Evolutionary conservation across 352 stramenopile species (phyloP), one percentile per base, ranked within the genome.

Genomic region (Discostella stelligera): DNA sequence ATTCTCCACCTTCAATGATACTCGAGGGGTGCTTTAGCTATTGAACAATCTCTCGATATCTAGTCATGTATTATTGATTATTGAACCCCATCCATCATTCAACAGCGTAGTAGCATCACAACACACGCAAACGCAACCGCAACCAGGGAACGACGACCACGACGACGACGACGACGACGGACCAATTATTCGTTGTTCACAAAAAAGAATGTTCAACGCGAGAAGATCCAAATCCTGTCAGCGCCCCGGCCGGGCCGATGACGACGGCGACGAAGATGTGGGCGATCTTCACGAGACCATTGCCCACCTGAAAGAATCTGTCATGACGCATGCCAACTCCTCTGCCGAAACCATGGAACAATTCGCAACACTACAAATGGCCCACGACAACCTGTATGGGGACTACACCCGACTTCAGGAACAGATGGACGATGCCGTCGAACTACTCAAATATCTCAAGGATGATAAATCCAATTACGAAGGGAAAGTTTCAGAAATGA

Each of bases 371-470:
- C 59, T 80, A 13, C 58, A 74, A 59, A 74, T 66, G 18, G 66
- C 72, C 2, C 65, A 80, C 52, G 72, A 80, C 37, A 54, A 30
- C 14, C 44, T 80, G 13, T 75, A 62, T 16, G 16, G 30, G 2
- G 72, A 80, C 25, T 65, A 80, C 44, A 16, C 70, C 5, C 39
- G 39, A n/a, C 46, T 80, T 11, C 66, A 80, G 41, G 65, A 71
- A 44, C 72, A 80, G 52, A 80, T 80, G 72, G 66, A 80, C 59
- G 66, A 80, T 58, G 72, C 72, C 4, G 72, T 80, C 14, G 66
- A 80, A 49, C 39, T 75, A 23, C 60, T 80, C 1, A 80, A 80
- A 44, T 80, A 77, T 59, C 46, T 77, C 3, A 75, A 80, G 73
- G 73, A 76, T 30, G 73, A 75, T 56, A 75, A 76, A 32, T 27